phyloP scores from a whole-genome alignment of 208 protist species.

The Trypanosomatidae sp. region DNA sequence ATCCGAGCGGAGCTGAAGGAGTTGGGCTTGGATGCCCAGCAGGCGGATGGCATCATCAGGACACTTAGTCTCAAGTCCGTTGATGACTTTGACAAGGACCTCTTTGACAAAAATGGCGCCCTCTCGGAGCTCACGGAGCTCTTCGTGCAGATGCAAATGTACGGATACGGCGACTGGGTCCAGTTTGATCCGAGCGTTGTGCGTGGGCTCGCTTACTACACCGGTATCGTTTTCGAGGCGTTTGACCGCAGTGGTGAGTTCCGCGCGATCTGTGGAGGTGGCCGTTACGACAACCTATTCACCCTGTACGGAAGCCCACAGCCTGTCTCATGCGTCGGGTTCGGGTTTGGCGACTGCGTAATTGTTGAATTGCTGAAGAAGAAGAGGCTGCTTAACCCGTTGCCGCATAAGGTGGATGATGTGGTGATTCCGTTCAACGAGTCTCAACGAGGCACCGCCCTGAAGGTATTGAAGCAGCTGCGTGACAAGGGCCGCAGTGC shows the following conservation, averaged over 20 bases:
- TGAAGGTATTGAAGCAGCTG: conserved; percentile 73
- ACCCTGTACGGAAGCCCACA: conserved; percentile 92
- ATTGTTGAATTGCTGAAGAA: conserved; percentile 94
- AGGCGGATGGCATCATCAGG: conserved; percentile 76
- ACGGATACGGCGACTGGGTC: conserved; percentile 95
- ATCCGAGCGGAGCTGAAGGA: conserved; percentile 68
- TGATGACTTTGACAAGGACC: conserved; percentile 72
- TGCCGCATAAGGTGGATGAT: conserved; percentile 74
- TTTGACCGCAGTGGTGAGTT: conserved; percentile 93
- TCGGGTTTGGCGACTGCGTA: conserved; percentile 97
- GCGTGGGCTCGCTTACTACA: conserved; percentile 96
- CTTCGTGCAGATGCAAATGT: conserved; percentile 86
- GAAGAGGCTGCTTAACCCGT: conserved; percentile 78
- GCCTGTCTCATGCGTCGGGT: conserved; percentile 92
- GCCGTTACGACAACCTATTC: conserved; percentile 95
- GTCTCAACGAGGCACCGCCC: conserved; percentile 83
- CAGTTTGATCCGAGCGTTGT: conserved; percentile 94
- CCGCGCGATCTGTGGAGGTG: conserved; percentile 95
- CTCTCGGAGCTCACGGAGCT: conserved; percentile 86
- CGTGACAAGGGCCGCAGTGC: conserved; percentile 75
- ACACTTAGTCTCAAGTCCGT: conserved; percentile 84
- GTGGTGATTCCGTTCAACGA: conserved; percentile 94
- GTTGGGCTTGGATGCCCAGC: conserved; percentile 52
- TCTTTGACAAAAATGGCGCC: conserved; percentile 65
- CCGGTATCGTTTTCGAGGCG: conserved; percentile 96